Percentiles rank a stretch among this genome's conserved stretches.
phyloP scores from a whole-genome alignment of 108 stramenopile genomes.

The Cyclotella atomus region DNA sequence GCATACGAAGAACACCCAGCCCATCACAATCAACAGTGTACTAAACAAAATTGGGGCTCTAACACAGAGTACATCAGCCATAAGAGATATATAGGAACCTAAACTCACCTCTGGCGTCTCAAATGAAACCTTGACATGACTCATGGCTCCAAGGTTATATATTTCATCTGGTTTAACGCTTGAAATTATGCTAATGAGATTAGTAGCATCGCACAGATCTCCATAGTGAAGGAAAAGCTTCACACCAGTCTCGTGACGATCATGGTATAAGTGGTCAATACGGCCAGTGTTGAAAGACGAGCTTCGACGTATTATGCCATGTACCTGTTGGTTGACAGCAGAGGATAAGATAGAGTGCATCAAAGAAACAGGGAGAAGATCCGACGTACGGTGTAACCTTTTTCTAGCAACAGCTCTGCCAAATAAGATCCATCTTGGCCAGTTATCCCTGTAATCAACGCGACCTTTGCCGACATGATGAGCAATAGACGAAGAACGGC shows the following conservation, averaged over 20 bases:
- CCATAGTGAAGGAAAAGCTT: constrained; percentile 98
- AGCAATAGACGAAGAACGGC: too few relatives aligned
- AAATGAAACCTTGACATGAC: constrained; percentile 99
- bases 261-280: constrained; percentile 98
- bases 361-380: too few relatives aligned
- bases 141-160: constrained; percentile 99
- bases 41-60: too few relatives aligned
- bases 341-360: too few relatives aligned
- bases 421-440: constrained; percentile 99
- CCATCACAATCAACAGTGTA: constrained; percentile 99
- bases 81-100: neutral
- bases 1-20: constrained; percentile 96
- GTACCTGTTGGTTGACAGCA: too few relatives aligned
- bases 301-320: constrained; percentile 98
- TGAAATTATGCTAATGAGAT: constrained; percentile 92
- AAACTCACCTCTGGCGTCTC: constrained; percentile 94
- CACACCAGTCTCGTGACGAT: constrained; percentile 95
- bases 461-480: constrained; percentile 68
- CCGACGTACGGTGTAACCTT: constrained; percentile 94
- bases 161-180: constrained; percentile 92
- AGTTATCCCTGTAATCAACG: constrained; percentile 97
- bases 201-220: constrained; percentile 98
- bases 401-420: constrained; percentile 91
- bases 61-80: too few relatives aligned
- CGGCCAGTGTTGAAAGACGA: constrained; percentile 99